phyloP scores from a whole-genome alignment of 2,329 filamentous ascomycete species.

The Colletotrichum coccodes region DNA sequence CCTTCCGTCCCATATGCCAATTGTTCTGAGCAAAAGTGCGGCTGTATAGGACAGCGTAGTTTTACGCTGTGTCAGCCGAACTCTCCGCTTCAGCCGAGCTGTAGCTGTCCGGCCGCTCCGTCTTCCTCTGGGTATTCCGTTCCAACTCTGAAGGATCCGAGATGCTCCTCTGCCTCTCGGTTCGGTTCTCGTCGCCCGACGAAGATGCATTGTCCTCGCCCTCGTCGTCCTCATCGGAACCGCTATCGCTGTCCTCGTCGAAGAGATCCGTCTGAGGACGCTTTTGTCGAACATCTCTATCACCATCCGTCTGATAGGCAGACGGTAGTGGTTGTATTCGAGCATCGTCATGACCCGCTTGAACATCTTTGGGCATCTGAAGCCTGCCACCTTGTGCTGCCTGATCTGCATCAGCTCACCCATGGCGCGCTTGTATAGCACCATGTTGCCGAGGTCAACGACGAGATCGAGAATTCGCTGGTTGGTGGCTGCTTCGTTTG shows the following conservation, averaged over 20 bases:
- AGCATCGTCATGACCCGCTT: constrained; percentile 85
- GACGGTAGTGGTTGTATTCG: constrained; percentile 88
- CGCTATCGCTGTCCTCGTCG: constrained; percentile 75
- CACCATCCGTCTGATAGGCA: constrained; percentile 88
- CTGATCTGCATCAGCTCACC: constrained; percentile 85
- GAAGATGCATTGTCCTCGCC: constrained; percentile 54
- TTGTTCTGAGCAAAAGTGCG: background rate
- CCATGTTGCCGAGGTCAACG: constrained; percentile 90
- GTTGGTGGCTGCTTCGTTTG: constrained; percentile 71
- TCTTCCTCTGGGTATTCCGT: constrained; percentile 8
- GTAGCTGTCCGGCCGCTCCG: constrained; percentile 18
- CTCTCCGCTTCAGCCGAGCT: constrained; percentile 20
- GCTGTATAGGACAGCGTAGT: background rate
- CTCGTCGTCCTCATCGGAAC: constrained; percentile 69
- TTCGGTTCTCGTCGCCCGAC: constrained; percentile 59
- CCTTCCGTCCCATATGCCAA: constrained; percentile 9
- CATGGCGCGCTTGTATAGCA: constrained; percentile 88
- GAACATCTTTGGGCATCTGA: constrained; percentile 82
- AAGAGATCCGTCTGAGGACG: constrained; percentile 86
- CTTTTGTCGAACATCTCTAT: constrained; percentile 94
- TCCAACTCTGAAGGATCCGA: constrained; percentile 43
- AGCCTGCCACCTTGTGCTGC: constrained; percentile 77
- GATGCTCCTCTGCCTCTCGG: constrained; percentile 67
- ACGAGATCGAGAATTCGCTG: constrained; percentile 87
- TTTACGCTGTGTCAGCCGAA: constrained; percentile 18